phyloP scores from a whole-genome alignment of 192 early-diverging fungal genomes.

The Coemansia sp. region DNA sequence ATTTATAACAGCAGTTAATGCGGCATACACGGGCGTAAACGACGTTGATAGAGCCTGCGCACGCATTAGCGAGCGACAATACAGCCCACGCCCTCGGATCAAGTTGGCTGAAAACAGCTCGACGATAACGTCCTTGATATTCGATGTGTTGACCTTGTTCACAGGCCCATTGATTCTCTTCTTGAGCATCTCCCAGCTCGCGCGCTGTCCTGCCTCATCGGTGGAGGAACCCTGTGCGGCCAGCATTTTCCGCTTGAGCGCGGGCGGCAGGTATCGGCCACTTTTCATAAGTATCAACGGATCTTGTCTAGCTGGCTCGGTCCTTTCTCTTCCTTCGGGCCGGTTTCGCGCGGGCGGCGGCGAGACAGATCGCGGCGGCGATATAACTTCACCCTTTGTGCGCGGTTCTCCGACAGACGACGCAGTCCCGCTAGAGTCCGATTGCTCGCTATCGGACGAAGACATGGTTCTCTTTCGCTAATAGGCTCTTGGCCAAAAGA shows the following conservation, averaged over 20 bases:
- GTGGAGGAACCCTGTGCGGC: slow-evolving; percentile 25
- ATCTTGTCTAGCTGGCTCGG: background rate
- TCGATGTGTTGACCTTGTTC: slow-evolving; percentile 91
- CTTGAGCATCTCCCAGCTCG: slow-evolving; percentile 92
- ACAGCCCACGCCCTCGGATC: slow-evolving; percentile 90
- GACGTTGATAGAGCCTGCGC: slow-evolving; percentile 84
- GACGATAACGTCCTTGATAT: slow-evolving; percentile 87
- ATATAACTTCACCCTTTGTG: background rate
- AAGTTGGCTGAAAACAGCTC: slow-evolving; percentile 91
- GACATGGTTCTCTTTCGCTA: background rate
- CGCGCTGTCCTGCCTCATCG: slow-evolving; percentile 65
- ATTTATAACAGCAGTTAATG: slow-evolving; percentile 85
- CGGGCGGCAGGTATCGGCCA: slow-evolving; percentile 80
- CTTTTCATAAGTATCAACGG: slow-evolving; percentile 5
- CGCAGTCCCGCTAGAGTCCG: slow-evolving; percentile 5
- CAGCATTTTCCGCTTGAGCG: slow-evolving; percentile 66
- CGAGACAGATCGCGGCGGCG: background rate
- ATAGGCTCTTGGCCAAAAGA: background rate
- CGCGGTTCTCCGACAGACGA: background rate
- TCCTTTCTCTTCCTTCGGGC: slow-evolving; percentile 1
- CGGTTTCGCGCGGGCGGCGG: background rate
- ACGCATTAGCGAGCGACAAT: slow-evolving; percentile 83
- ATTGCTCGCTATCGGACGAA: slow-evolving; percentile 10
- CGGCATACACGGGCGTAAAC: slow-evolving; percentile 92
- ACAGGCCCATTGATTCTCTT: slow-evolving; percentile 94